A percentile compares a stretch with the other conserved stretches of the same genome.
Evolutionary conservation across 2,329 filamentous ascomycete genomes (phyloP).

Genomic region (Westerdykella ornata): DNA sequence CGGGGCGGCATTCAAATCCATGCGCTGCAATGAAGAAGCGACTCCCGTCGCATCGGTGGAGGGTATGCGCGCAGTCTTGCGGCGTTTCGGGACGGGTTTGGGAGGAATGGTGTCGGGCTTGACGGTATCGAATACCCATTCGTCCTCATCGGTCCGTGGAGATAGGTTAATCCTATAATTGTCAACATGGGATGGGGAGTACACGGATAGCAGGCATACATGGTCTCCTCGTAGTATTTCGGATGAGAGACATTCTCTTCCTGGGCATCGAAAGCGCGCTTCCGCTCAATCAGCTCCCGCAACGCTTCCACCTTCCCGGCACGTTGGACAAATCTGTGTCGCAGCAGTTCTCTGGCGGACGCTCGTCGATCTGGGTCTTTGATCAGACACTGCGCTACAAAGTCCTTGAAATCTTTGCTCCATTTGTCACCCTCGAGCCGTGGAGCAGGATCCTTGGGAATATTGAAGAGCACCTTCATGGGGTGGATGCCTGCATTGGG

Average conservation of each 20-base stretch:
- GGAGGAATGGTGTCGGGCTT: conserved; percentile 60
- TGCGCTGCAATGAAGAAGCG: conserved; percentile 35
- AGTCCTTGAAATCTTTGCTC: conserved; percentile 89
- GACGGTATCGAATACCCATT: conserved; percentile 94
- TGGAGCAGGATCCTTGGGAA: conserved; percentile 84
- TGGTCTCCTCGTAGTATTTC: conserved; percentile 89
- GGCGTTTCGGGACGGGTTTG: conserved; percentile 44
- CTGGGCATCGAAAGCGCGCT: conserved; percentile 73
- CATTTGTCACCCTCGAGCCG: conserved; percentile 73
- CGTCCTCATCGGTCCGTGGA: conserved; percentile 64
- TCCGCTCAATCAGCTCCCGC: conserved; percentile 78
- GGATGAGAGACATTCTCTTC: conserved; percentile 59
- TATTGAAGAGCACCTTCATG: conserved; percentile 96
- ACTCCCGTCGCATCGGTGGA: conserved; percentile 33
- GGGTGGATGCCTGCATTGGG: conserved; percentile 94
- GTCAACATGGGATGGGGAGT: conserved; percentile 11
- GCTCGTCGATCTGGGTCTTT: conserved; percentile 84
- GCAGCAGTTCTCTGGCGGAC: conserved; percentile 77
- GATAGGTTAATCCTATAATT: conserved; percentile 55
- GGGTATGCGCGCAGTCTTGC: conserved; percentile 43
- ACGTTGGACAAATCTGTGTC: conserved; percentile 78
- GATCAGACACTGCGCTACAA: conserved; percentile 80
- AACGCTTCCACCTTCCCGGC: conserved; percentile 84
- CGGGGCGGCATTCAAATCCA: conserved; percentile 42
- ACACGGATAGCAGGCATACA: conserved; percentile 43